Evolutionary conservation across 345 rosid genomes (phyloP).

Genomic region (Syzygium oleosum): DNA sequence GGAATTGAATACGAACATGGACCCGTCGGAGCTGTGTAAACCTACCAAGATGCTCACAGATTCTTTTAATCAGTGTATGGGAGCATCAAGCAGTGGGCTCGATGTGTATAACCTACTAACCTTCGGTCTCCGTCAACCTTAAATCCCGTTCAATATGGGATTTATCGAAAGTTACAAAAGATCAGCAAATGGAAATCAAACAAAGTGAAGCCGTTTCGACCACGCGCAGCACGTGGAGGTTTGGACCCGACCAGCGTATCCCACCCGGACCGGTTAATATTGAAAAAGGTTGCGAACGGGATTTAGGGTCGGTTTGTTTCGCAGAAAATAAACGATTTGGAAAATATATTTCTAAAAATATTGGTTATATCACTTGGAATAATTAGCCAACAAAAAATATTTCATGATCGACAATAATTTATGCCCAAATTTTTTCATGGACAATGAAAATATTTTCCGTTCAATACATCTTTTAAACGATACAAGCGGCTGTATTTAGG

Average conservation of each 20-base stretch:
- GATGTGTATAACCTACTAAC: not conserved
- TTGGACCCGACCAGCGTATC: not conserved
- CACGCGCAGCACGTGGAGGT: not conserved
- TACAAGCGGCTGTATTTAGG: too few species aligned
- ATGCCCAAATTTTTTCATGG: too few species aligned
- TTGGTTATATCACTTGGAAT: too few species aligned
- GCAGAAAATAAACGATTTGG: too few species aligned
- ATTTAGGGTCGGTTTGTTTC: too few species aligned
- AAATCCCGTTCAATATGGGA: not conserved
- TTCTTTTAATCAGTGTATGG: not conserved
- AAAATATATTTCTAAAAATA: too few species aligned
- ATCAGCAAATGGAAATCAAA: not conserved
- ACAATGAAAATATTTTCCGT: too few species aligned
- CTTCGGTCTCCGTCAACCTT: not conserved
- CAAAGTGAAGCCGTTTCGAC: not conserved
- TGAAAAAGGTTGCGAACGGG: not conserved
- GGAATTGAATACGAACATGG: not conserved
- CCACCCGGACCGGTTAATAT: fast-evolving
- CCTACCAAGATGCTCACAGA: not conserved
- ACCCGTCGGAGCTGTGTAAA: not conserved
- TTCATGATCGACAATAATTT: too few species aligned
- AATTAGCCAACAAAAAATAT: too few species aligned
- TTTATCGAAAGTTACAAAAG: not conserved
- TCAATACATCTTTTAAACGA: too few species aligned
- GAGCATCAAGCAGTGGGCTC: not conserved